phyloP scores from a whole-genome alignment of 2,329 filamentous ascomycete genomes.

The Penicillium paneum region DNA sequence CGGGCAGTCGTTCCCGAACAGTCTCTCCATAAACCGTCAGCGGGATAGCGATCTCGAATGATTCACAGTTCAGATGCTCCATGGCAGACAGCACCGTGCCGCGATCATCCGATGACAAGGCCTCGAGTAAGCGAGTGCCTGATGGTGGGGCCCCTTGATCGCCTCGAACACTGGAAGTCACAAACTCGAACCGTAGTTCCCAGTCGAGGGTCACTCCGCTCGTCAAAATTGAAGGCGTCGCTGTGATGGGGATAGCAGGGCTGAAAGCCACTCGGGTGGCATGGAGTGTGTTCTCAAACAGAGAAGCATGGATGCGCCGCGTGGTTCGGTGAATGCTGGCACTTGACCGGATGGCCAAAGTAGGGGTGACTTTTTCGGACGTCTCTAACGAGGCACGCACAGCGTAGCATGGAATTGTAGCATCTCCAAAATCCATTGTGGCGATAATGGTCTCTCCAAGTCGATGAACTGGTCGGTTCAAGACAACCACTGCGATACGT shows the following conservation, averaged over 20 bases:
- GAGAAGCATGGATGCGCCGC: slow-evolving; percentile 71
- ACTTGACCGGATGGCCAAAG: slow-evolving; percentile 77
- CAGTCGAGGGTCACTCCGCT: slow-evolving; percentile 83
- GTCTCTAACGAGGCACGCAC: slow-evolving; percentile 83
- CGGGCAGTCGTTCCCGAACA: slow-evolving; percentile 42
- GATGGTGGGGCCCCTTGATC: slow-evolving; percentile 38
- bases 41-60: slow-evolving; percentile 84
- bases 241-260: slow-evolving; percentile 75
- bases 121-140: slow-evolving; percentile 64
- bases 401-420: slow-evolving; percentile 79
- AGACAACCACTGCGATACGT: slow-evolving; percentile 83
- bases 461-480: slow-evolving; percentile 83
- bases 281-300: slow-evolving; percentile 79
- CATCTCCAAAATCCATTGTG: slow-evolving; percentile 76
- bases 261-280: slow-evolving; percentile 74
- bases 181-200: slow-evolving; percentile 89
- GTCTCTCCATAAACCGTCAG: slow-evolving; percentile 70
- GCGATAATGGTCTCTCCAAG: slow-evolving; percentile 83
- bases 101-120: slow-evolving; percentile 73
- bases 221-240: slow-evolving; percentile 89
- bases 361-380: slow-evolving; percentile 74
- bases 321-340: slow-evolving; percentile 85
- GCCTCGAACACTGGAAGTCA: slow-evolving; percentile 61
- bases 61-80: slow-evolving; percentile 77
- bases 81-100: slow-evolving; percentile 73